Conservation (phyloP, 805 yeast genomes). For the Suhomyces sp. region DNA sequence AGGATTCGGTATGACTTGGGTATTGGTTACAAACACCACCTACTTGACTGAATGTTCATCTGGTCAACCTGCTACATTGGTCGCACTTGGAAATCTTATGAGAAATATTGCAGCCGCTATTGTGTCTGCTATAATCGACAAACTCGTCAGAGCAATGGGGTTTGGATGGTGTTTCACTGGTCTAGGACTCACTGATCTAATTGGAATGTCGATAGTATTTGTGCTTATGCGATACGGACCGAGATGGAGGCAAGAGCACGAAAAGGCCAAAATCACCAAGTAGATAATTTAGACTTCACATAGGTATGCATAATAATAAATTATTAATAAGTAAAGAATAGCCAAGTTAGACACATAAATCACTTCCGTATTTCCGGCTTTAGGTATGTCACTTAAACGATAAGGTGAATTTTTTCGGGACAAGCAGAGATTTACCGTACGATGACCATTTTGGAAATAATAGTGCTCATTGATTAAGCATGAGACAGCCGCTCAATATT, state of each 20-base stretch:
- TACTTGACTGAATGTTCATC: slow-evolving; percentile 52
- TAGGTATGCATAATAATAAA: no score
- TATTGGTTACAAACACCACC: slow-evolving; percentile 52
- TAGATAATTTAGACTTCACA: no score
- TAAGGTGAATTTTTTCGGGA: no score
- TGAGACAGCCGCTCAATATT: no score
- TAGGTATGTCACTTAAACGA: no score
- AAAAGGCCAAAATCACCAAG: no score
- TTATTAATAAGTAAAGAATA: no score
- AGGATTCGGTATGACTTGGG: slow-evolving; percentile 58
- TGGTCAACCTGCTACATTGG: slow-evolving; percentile 51
- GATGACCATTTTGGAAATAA: no score
- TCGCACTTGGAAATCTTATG: slow-evolving; percentile 53
- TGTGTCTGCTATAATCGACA: slow-evolving; percentile 46
- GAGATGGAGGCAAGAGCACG: slow-evolving; percentile 21
- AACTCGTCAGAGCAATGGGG: slow-evolving; percentile 36
- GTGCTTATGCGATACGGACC: slow-evolving; percentile 23
- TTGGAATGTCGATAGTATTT: slow-evolving; percentile 16
- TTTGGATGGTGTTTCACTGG: slow-evolving; percentile 58
- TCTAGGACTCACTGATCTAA: slow-evolving; percentile 33
- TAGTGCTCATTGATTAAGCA: no score
- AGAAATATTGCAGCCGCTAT: slow-evolving; percentile 56
- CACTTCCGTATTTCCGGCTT: no score
- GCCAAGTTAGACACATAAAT: no score
- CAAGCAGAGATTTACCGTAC: no score